These are phyloP conservation scores for Sphaerobolus stellatus DNA, from an alignment of 1,284 basidiomycete species.

Conservation along the genomic window DNA sequence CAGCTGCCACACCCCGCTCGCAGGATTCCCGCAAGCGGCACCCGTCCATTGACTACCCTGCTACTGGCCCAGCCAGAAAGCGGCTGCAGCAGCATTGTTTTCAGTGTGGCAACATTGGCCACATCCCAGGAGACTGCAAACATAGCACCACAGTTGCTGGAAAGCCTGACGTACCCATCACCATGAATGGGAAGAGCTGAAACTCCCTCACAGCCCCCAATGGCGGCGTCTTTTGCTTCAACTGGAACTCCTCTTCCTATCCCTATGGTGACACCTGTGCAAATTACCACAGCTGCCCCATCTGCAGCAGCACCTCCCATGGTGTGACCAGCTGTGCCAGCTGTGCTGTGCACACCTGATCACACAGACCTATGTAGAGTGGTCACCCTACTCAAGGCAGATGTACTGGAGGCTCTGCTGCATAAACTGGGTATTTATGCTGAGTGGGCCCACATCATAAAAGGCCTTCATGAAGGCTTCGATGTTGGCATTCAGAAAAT, in stretches of 20 bases:
- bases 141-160: conserved; percentile 22
- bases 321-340: conserved; percentile 26
- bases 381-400: conserved; percentile 24
- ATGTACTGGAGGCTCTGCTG: conserved; percentile 19
- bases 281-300: conserved; percentile 26
- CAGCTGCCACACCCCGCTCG: no score
- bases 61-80: no score
- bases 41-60: no score
- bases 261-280: conserved; percentile 17
- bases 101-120: conserved; percentile 27
- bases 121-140: conserved; percentile 25
- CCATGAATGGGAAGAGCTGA: no score
- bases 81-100: no score
- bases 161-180: conserved; percentile 14
- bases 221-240: conserved; percentile 25
- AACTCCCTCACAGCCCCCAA: neutral
- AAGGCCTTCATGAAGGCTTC: conserved; percentile 29
- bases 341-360: no score
- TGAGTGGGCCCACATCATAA: conserved; percentile 22
- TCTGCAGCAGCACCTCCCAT: conserved; percentile 25
- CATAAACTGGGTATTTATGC: conserved; percentile 16
- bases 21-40: no score
- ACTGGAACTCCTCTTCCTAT: conserved; percentile 16
- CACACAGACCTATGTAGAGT: conserved; percentile 24
- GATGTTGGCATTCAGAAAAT: conserved; percentile 25